Conservation (phyloP, 2,329 filamentous ascomycete species). For the Alternaria rosae region DNA sequence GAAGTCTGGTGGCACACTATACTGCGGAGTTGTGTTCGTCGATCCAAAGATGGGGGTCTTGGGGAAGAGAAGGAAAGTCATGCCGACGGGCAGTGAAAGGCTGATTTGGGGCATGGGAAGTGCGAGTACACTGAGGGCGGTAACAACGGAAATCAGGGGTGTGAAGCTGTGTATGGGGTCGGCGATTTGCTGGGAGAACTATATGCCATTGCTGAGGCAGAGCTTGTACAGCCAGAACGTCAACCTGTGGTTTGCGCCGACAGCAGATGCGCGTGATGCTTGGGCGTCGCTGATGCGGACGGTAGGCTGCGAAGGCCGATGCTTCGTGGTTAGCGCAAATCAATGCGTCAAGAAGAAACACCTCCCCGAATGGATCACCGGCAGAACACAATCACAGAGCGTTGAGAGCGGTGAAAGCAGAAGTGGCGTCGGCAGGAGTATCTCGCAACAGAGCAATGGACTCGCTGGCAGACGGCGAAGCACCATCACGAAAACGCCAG, state of each 20-base stretch:
- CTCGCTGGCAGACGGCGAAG: slow-evolving; percentile 45
- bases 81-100: slow-evolving; percentile 86
- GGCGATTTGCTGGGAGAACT: slow-evolving; percentile 97
- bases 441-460: slow-evolving; percentile 10
- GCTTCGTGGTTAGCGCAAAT: slow-evolving; percentile 86
- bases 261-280: slow-evolving; percentile 81
- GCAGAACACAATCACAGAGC: slow-evolving; percentile 6
- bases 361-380: slow-evolving; percentile 64
- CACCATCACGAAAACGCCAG: slow-evolving; percentile 50
- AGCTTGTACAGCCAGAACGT: slow-evolving; percentile 88
- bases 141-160: slow-evolving; percentile 80
- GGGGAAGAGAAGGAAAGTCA: slow-evolving; percentile 90
- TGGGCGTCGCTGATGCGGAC: slow-evolving; percentile 87
- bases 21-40: slow-evolving; percentile 83
- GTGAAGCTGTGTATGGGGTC: slow-evolving; percentile 80
- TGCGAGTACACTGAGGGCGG: slow-evolving; percentile 77
- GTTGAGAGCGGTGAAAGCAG: slow-evolving; percentile 6
- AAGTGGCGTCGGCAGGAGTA: slow-evolving; percentile 5
- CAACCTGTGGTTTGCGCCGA: slow-evolving; percentile 89
- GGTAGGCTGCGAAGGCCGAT: slow-evolving; percentile 79
- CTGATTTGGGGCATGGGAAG: slow-evolving; percentile 90
- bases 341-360: slow-evolving; percentile 73
- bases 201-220: slow-evolving; percentile 89
- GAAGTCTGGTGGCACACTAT: slow-evolving; percentile 79
- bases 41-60: slow-evolving; percentile 75